Conservation (phyloP, 441 rosid genomes). For the Oxalis stricta region DNA sequence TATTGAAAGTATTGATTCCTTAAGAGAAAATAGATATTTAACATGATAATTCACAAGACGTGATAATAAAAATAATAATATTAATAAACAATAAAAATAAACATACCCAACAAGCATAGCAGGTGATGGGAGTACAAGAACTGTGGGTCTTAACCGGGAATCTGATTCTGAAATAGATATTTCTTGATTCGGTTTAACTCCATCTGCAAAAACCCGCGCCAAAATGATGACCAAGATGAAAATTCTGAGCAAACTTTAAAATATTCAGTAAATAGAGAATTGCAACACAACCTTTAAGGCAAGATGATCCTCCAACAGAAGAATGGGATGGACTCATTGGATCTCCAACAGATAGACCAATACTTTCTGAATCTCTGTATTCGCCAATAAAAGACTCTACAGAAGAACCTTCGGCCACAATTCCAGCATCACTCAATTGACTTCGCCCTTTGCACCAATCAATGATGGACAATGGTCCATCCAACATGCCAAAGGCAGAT, state of each 20-base stretch:
- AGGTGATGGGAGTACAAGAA: slow-evolving; percentile 87
- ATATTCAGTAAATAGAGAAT: slow-evolving; percentile 5
- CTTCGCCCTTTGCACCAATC: slow-evolving; percentile 97
- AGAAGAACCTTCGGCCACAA: slow-evolving; percentile 57
- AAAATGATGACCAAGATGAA: slow-evolving; percentile 16
- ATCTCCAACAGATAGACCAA: slow-evolving; percentile 39
- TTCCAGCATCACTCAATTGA: slow-evolving; percentile 47
- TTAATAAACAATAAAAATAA: no score
- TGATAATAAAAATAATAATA: slow-evolving; percentile 3
- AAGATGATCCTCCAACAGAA: slow-evolving; percentile 44
- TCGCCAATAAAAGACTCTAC: slow-evolving; percentile 64
- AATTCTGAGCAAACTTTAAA: slow-evolving; percentile 10
- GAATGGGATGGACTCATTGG: slow-evolving; percentile 51
- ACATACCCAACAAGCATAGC: slow-evolving; percentile 95
- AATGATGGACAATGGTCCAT: slow-evolving; percentile 81
- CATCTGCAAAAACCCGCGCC: slow-evolving; percentile 42
- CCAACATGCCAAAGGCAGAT: slow-evolving; percentile 76
- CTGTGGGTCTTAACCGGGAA: slow-evolving; percentile 55
- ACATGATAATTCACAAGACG: background rate
- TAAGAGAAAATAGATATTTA: background rate
- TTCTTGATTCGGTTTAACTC: slow-evolving; percentile 59
- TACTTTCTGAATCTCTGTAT: slow-evolving; percentile 55
- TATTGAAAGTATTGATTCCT: background rate
- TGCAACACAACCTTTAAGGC: slow-evolving; percentile 34
- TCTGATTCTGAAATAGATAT: slow-evolving; percentile 55